These are phyloP conservation scores for Vinca minor DNA, from an alignment of 257 asterid genomes.

Conservation along the genomic window DNA sequence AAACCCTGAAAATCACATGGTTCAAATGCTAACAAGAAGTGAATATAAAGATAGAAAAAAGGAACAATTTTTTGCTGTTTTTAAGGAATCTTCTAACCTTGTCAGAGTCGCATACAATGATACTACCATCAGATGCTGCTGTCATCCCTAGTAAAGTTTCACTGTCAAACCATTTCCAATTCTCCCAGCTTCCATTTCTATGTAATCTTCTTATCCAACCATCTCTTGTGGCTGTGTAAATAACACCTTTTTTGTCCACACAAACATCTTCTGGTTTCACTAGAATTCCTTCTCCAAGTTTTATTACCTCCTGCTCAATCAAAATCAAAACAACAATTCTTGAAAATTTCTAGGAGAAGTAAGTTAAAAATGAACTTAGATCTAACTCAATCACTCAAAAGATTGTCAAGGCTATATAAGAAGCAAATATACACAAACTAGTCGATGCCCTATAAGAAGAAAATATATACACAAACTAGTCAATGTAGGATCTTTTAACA, in stretches of 20 bases:
- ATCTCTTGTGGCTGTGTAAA: conserved; percentile 59
- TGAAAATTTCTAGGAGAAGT: no score
- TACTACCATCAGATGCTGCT: conserved; percentile 35
- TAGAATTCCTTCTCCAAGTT: conserved; percentile 56
- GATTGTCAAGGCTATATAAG: no score
- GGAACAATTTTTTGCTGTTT: no score
- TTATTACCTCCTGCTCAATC: conserved; percentile 35
- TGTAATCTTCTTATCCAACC: no score
- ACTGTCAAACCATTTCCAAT: conserved; percentile 33
- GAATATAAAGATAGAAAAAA: not conserved
- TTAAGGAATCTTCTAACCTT: conserved; percentile 20
- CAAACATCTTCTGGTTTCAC: conserved; percentile 50
- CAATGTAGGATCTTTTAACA: no score
- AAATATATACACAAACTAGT: no score
- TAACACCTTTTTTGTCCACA: conserved; percentile 34
- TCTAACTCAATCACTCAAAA: no score
- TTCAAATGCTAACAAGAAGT: not conserved
- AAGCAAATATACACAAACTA: no score
- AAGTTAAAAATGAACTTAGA: no score
- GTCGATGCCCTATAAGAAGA: no score
- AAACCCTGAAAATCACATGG: conserved; percentile 38
- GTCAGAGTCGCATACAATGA: conserved; percentile 43
- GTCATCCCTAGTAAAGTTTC: conserved; percentile 35
- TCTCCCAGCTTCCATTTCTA: conserved; percentile 54
- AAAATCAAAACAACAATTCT: no score